A percentile compares a stretch with the other conserved stretches of the same genome.
Evolutionary conservation across 805 yeast species (phyloP).

Genomic region (Cyberlindnera sargentensis): DNA sequence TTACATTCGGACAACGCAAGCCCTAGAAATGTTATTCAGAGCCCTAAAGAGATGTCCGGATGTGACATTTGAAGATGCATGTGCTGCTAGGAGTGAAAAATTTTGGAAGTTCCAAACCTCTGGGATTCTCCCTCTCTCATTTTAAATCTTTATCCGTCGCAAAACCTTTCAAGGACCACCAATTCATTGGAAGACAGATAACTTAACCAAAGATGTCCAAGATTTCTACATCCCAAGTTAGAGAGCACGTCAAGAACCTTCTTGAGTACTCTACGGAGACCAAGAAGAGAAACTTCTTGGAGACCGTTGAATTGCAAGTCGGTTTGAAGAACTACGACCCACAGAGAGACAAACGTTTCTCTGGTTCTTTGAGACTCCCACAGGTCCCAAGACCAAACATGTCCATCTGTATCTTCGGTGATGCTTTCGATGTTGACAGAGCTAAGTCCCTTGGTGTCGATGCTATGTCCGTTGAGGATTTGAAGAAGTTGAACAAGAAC

Average conservation of each 20-base stretch:
- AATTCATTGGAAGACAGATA: conserved; percentile 73
- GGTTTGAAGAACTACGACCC: conserved; percentile 99
- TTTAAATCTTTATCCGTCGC: conserved; percentile 30
- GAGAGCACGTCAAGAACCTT: conserved; percentile 92
- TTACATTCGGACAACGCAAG: neutral
- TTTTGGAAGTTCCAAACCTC: neutral
- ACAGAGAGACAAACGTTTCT: conserved; percentile 99
- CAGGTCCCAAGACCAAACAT: conserved; percentile 99
- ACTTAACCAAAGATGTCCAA: conserved; percentile 59
- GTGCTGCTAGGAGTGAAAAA: neutral
- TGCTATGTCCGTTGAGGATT: conserved; percentile 99
- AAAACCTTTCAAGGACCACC: conserved; percentile 44
- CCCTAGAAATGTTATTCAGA: neutral
- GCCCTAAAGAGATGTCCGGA: conserved; percentile 4
- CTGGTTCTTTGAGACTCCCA: conserved; percentile 98
- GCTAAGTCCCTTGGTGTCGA: conserved; percentile 99
- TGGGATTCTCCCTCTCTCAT: neutral
- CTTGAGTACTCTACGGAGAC: conserved; percentile 85
- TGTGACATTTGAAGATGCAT: neutral
- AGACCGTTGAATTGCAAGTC: conserved; percentile 99
- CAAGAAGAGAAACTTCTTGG: conserved; percentile 99
- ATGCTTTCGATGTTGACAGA: conserved; percentile 99
- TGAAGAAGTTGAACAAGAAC: conserved; percentile 99
- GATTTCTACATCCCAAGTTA: conserved; percentile 86
- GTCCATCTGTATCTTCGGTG: conserved; percentile 99